Evolutionary conservation across 768 basidiomycete genomes (phyloP).

Genomic region (Tephrocybe sp.): DNA sequence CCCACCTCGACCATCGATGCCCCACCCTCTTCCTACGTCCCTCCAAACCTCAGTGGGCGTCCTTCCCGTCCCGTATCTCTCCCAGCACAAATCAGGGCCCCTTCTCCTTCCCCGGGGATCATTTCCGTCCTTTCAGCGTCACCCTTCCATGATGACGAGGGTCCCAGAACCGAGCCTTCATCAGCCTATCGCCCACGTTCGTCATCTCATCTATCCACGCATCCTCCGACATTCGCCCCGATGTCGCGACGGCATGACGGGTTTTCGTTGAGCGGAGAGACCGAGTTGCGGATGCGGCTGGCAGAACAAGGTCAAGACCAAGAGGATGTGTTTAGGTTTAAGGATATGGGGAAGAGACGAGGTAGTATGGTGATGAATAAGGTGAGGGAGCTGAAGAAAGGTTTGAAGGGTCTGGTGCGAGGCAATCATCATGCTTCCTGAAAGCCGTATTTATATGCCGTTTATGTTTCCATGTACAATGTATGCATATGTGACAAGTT

Average conservation of each 20-base stretch:
- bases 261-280: constrained; percentile 59
- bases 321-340: constrained; percentile 17
- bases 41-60: neutral
- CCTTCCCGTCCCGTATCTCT: constrained; percentile 9
- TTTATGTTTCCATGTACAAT: neutral
- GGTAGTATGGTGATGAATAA: constrained; percentile 10
- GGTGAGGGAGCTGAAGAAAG: constrained; percentile 14
- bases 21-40: constrained; percentile 1
- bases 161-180: constrained; percentile 9
- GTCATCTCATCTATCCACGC: neutral
- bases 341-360: constrained; percentile 15
- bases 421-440: neutral
- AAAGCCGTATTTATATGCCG: neutral
- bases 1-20: constrained; percentile 7
- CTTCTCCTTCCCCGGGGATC: constrained; percentile 17
- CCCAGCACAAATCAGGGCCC: constrained; percentile 10
- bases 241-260: constrained; percentile 26
- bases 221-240: constrained; percentile 25
- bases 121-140: constrained; percentile 17
- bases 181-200: constrained; percentile 14
- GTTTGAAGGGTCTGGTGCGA: constrained; percentile 28
- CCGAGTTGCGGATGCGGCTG: constrained; percentile 54
- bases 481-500: neutral
- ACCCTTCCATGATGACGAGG: constrained; percentile 6
- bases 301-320: constrained; percentile 30